phyloP scores from a whole-genome alignment of 169 alveolate species.

The Plasmodium ovale region DNA sequence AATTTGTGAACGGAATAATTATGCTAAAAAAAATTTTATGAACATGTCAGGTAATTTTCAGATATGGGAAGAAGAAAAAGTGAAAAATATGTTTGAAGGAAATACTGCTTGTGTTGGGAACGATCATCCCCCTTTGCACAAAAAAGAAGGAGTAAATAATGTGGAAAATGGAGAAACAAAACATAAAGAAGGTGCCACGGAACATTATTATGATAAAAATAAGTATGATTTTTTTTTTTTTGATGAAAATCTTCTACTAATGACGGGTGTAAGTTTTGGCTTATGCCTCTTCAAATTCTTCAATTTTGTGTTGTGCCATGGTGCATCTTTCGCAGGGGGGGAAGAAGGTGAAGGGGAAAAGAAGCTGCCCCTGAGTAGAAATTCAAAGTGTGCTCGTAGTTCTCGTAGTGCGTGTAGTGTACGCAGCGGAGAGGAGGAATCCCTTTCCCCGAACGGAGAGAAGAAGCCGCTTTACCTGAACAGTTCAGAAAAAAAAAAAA shows the following conservation, averaged over 20 bases:
- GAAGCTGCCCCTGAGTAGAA: no score
- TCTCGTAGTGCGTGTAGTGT: not conserved
- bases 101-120: not conserved
- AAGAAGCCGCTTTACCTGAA: no score
- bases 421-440: no score
- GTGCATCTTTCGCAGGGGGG: not conserved
- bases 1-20: not conserved
- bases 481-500: no score
- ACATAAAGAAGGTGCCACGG: not conserved
- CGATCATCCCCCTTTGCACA: no score
- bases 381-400: no score
- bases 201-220: not conserved
- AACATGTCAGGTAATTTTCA: not conserved
- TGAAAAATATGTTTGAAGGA: not conserved
- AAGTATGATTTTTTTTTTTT: constrained; percentile 26
- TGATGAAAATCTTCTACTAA: constrained; percentile 38
- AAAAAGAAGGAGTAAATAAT: not conserved
- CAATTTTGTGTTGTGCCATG: constrained; percentile 20
- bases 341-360: not conserved
- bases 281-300: constrained; percentile 56
- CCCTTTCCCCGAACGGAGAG: no score
- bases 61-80: not conserved
- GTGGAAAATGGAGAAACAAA: not conserved
- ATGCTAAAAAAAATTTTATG: not conserved
- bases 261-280: constrained; percentile 75